Evolutionary conservation across 441 rosid genomes (phyloP).

Genomic region (Jatropha multifida): DNA sequence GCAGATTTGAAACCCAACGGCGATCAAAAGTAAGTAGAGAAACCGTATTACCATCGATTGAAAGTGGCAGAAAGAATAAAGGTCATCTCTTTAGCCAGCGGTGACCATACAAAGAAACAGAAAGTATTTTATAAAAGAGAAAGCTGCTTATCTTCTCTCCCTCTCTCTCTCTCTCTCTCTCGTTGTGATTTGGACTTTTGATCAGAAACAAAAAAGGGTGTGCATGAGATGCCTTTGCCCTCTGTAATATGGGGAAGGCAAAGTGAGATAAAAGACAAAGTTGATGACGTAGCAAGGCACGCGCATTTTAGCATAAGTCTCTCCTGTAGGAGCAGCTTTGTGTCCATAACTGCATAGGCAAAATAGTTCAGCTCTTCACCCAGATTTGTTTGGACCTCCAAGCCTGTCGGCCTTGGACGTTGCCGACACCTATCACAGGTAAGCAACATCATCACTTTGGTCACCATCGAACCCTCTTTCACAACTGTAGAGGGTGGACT

Average conservation of each 20-base stretch:
- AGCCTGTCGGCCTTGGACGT: constrained; percentile 44
- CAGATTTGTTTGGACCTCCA: constrained; percentile 30
- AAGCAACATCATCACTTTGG: constrained; percentile 20
- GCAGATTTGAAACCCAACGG: background rate
- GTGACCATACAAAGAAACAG: constrained; percentile 27
- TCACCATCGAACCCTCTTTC: constrained; percentile 7
- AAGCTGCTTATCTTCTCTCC: constrained; percentile 18
- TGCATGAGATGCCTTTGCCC: constrained; percentile 17
- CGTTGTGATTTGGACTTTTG: constrained; percentile 20
- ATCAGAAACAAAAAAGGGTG: background rate
- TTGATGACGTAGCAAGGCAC: constrained; percentile 43
- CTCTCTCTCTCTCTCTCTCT: background rate
- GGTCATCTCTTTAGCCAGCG: constrained; percentile 36
- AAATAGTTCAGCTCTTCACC: constrained; percentile 8
- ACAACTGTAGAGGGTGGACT: background rate
- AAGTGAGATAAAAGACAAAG: constrained; percentile 25
- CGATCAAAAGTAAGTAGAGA: constrained; percentile 2
- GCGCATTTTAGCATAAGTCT: constrained; percentile 31
- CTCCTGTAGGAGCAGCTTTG: constrained; percentile 28
- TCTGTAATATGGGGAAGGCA: background rate
- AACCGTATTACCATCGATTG: constrained; percentile 6
- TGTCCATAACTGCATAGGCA: constrained; percentile 19
- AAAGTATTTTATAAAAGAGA: constrained; percentile 28
- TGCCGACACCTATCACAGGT: constrained; percentile 32
- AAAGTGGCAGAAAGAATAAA: constrained; percentile 54